Evolutionary conservation across 2,329 filamentous ascomycete species (phyloP).

Genomic region (Celoporthe dispersa): DNA sequence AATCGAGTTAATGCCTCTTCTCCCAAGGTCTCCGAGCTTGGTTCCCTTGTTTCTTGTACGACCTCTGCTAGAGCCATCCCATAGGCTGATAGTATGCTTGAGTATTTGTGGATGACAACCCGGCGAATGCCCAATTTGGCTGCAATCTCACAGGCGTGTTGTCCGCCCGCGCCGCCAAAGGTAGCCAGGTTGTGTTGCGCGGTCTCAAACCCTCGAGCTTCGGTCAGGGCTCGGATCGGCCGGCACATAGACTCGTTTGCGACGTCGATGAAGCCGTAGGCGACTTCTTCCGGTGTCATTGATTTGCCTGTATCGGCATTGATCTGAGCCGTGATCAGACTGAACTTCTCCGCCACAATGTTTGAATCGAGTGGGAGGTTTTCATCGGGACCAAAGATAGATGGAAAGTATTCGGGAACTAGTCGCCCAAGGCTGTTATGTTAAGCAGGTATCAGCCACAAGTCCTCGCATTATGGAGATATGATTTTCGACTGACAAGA

Average conservation of each 20-base stretch:
- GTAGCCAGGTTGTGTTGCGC: slow-evolving; percentile 76
- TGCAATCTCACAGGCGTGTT: slow-evolving; percentile 83
- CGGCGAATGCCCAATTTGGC: slow-evolving; percentile 78
- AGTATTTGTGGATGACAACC: slow-evolving; percentile 80
- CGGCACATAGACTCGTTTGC: slow-evolving; percentile 86
- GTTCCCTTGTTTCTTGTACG: slow-evolving; percentile 82
- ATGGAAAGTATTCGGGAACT: slow-evolving; percentile 84
- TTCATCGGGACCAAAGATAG: slow-evolving; percentile 87
- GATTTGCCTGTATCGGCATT: slow-evolving; percentile 71
- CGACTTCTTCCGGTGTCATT: slow-evolving; percentile 78
- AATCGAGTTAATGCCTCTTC: slow-evolving; percentile 64
- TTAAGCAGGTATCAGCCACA: neutral
- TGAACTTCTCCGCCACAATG: slow-evolving; percentile 52
- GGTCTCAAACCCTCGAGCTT: slow-evolving; percentile 85
- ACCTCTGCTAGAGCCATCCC: slow-evolving; percentile 88
- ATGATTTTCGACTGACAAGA: slow-evolving; percentile 51
- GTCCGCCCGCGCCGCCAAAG: slow-evolving; percentile 62
- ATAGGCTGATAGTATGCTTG: slow-evolving; percentile 81
- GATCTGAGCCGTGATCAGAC: slow-evolving; percentile 73
- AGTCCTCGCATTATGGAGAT: neutral
- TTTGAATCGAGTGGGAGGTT: slow-evolving; percentile 66
- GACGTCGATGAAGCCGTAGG: slow-evolving; percentile 82
- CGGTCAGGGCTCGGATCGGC: slow-evolving; percentile 82
- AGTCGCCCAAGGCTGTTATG: slow-evolving; percentile 66
- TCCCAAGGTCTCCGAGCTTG: slow-evolving; percentile 63